Evolutionary conservation across 2,329 filamentous ascomycete species (phyloP), one percentile per base, ranked within the genome.

Genomic region (Colletotrichum plurivorum): DNA sequence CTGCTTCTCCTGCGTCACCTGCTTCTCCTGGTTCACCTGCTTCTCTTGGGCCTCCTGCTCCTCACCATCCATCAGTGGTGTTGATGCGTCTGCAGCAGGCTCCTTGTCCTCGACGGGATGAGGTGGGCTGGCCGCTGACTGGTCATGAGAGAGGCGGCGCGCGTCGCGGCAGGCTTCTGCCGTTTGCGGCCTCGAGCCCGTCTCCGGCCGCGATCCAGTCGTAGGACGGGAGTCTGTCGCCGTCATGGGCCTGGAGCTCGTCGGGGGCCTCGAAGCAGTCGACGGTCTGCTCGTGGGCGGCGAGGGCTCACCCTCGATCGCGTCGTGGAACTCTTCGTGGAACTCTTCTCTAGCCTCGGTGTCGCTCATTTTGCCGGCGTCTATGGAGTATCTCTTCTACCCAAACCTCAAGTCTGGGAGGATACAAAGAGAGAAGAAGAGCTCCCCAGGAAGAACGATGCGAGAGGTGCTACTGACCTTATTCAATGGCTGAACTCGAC

Each of bases 1-100:
- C 22, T 69, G 62, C 25, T 60, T 66, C 22, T 66, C 55, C 7
- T 60, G 41, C 2, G 36, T 64, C 1, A 0, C 5, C n/a, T n/a
- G 9, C 16, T 49, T 43, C 20, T n/a, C 51, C n/a, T 46, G 55
- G 7, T 16, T 45, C 18, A 16, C 16, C 10, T 46, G 16, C 43
- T 58, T 25, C 25, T 25, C 22, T 25, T 46, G 55, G 7, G 16
- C 39, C 18, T 13, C 16, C 12, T 46, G 16, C 43, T 58, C 18
- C 25, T 25, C 39, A 8, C n/a, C n/a, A 16, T 49, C 18, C 22
- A 25, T 25, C 2, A 25, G 22, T 5, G 22, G 22, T 36, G 31
- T 6, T 15, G 46, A 18, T 15, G n/a, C 12, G 1, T 49, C 46
- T 49, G n/a, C 16, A 5, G 16, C 45, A 7, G 16, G 16, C 16